Base-by-base conservation (phyloP, 2,329 filamentous ascomycete species). In the Botrytis cinerea region DNA sequence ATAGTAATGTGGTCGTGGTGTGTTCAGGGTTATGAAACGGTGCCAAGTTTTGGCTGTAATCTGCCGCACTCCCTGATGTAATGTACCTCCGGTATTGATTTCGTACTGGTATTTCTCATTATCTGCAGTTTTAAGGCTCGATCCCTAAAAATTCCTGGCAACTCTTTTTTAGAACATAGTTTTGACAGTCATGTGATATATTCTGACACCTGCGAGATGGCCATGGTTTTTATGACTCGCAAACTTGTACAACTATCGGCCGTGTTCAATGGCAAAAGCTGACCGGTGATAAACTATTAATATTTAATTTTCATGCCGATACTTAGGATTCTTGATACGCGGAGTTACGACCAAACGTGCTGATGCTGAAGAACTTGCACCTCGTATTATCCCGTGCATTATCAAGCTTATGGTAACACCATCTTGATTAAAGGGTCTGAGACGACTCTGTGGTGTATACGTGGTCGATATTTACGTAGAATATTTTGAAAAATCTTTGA, bases 351-450 rank as follows among this genome's bases (percentile, higher is more conserved):
- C 32, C 10, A 16, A 43, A 9, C 35, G 16, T 32, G 48, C 66
- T 68, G 66, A 68, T 68, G 35, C 48, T 32, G 35, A 57, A 57
- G 46, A 40, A 32, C n/a, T 69, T 69, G 64, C 48, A 69, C 66
- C 66, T 69, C 66, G 66, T 69, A 69, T 69, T 45, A 20, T 69
- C 66, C 66, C 66, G 66, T 69, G 45, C 22, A 69, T 57, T 38
- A 69, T 69, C 18, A 43, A 32, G 66, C 66, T 69, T 57, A 69
- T 57, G 16, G 66, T 69, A 4, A 45, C 66, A 69, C 66, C n/a
- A 69, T 12, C 35, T 32, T 57, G 35, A 32, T 61, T 57, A 16
- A 14, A 22, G 12, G 46, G 4, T 40, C 38, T 25, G 51, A 22
- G 51, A 40, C 25, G 51, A 46, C 32, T 70, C 40, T 46, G n/a